Conservation (phyloP, 2,329 filamentous ascomycete species). For the Pseudogymnoascus pannorum region DNA sequence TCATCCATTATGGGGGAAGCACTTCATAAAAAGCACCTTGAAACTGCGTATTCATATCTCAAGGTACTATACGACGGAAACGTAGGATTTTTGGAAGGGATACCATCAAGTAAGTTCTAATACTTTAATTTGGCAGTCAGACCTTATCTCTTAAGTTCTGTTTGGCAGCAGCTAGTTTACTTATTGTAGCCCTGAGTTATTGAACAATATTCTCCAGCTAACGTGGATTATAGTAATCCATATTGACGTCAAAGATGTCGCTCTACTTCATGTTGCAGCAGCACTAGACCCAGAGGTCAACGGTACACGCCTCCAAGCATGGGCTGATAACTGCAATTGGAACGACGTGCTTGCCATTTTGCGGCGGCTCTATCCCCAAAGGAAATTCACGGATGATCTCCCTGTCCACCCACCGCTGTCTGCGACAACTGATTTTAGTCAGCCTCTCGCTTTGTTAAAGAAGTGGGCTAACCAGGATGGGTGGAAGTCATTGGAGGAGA, state of each 20-base stretch:
- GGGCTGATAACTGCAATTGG: conserved; percentile 22
- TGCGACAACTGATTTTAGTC: conserved; percentile 18
- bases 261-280: conserved; percentile 26
- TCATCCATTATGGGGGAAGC: conserved; percentile 17
- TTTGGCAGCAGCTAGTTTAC: too few species aligned
- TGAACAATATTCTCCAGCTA: neutral
- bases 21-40: conserved; percentile 18
- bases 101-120: neutral
- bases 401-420: conserved; percentile 17
- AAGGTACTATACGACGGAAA: neutral
- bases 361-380: conserved; percentile 20
- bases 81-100: neutral
- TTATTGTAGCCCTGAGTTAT: too few species aligned
- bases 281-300: conserved; percentile 24
- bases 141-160: too few species aligned
- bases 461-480: conserved; percentile 17
- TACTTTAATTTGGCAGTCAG: too few species aligned
- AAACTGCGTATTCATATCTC: conserved; percentile 1
- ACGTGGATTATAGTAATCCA: conserved; percentile 14
- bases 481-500: conserved; percentile 18
- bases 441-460: conserved; percentile 17
- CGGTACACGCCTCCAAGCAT: conserved; percentile 25
- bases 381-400: conserved; percentile 20
- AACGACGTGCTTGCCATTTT: conserved; percentile 23
- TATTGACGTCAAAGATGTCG: conserved; percentile 26